A percentile compares a stretch with the other conserved stretches of the same genome.
Conservation (phyloP, 805 yeast genomes). For the Pichia nakasei region DNA sequence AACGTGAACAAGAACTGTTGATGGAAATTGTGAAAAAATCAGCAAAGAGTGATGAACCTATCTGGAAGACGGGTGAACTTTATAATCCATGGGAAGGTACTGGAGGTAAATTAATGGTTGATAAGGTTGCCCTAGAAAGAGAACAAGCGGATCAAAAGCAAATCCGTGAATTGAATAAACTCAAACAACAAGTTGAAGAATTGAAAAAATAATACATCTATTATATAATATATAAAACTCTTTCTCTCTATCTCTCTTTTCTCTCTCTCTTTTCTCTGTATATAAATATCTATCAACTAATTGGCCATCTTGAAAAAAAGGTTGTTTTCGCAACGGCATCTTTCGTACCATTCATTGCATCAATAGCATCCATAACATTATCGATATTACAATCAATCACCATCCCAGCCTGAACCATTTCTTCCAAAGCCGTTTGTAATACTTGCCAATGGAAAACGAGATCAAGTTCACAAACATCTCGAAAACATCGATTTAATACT, state of each 20-base stretch:
- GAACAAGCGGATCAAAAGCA: slow-evolving; percentile 35
- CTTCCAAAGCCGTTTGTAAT: slow-evolving; percentile 81
- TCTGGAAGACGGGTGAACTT: slow-evolving; percentile 73
- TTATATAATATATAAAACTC: background rate
- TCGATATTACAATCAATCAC: slow-evolving; percentile 86
- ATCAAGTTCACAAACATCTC: slow-evolving; percentile 91
- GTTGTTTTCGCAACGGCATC: slow-evolving; percentile 1
- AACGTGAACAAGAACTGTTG: slow-evolving; percentile 58
- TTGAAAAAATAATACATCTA: background rate
- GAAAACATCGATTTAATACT: slow-evolving; percentile 85
- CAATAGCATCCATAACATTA: slow-evolving; percentile 76
- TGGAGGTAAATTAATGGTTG: slow-evolving; percentile 30
- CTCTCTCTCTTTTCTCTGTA: background rate
- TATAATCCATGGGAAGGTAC: slow-evolving; percentile 55
- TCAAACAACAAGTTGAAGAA: slow-evolving; percentile 28
- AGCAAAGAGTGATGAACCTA: slow-evolving; percentile 61
- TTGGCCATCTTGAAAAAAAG: slow-evolving; percentile 14
- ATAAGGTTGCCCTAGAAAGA: slow-evolving; percentile 38
- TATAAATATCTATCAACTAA: background rate
- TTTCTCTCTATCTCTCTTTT: background rate
- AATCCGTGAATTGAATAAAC: slow-evolving; percentile 30
- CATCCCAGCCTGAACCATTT: slow-evolving; percentile 95
- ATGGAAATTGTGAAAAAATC: slow-evolving; percentile 61
- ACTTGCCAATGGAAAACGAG: slow-evolving; percentile 99
- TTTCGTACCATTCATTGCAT: slow-evolving; percentile 42